Conservation (phyloP, 2,329 filamentous ascomycete genomes). For the Aspergillus novofumigatus region DNA sequence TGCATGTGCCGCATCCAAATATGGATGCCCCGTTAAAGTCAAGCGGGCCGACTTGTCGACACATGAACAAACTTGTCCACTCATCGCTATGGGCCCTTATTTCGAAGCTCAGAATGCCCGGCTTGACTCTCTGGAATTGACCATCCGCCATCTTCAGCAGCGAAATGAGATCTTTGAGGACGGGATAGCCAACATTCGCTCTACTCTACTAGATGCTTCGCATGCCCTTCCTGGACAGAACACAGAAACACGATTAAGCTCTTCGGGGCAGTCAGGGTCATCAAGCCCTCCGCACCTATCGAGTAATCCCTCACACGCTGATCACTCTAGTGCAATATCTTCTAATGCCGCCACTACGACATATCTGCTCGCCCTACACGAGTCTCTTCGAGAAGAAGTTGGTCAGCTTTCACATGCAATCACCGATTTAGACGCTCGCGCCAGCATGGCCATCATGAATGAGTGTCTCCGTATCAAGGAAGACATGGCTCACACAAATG, state of each 20-base stretch:
- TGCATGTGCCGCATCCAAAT: constrained; percentile 37
- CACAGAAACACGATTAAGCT: constrained; percentile 12
- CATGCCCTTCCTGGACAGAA: constrained; percentile 12
- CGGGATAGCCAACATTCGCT: constrained; percentile 40
- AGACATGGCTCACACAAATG: constrained; percentile 59
- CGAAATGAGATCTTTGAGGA: constrained; percentile 47
- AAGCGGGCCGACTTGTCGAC: constrained; percentile 35
- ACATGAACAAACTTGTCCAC: constrained; percentile 48
- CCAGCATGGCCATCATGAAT: constrained; percentile 60
- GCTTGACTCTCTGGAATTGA: constrained; percentile 42
- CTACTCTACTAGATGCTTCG: constrained; percentile 32
- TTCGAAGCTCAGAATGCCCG: constrained; percentile 42
- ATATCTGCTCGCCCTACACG: constrained; percentile 58
- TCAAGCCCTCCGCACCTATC: constrained; percentile 9
- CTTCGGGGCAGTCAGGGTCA: not conserved
- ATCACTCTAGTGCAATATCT: constrained; percentile 25
- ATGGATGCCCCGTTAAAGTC: constrained; percentile 40
- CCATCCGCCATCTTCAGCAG: constrained; percentile 42
- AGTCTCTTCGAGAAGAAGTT: constrained; percentile 58
- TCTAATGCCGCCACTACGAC: constrained; percentile 43
- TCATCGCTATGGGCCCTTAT: constrained; percentile 46
- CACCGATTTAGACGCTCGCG: constrained; percentile 56
- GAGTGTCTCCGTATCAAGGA: constrained; percentile 59
- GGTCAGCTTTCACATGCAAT: constrained; percentile 52
- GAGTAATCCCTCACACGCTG: constrained; percentile 13